Base-by-base conservation (phyloP, 2,329 filamentous ascomycete species). In the Diaporthe australafricana region DNA sequence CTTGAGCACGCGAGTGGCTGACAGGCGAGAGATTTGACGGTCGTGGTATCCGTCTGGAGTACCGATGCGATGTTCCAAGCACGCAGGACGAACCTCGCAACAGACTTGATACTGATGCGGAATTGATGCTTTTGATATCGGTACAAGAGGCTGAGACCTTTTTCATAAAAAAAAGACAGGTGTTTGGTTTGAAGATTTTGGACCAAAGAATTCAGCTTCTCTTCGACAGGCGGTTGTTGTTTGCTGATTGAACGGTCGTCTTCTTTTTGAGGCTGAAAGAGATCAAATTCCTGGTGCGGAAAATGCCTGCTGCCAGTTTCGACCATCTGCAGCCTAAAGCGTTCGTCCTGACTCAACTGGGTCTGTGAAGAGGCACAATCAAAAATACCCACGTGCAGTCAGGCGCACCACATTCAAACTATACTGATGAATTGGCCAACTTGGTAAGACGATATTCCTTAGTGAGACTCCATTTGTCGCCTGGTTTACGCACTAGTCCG, bases 331-430 rank as follows among this genome's bases (percentile, higher is more conserved):
- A 50, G 30, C 38, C 8, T 5, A 5, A 14, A 16, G 38, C 45
- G 25, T 12, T 38, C 60, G 60, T 42, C 30, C 45, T 50, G 30
- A 65, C 45, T 65, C 45, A 65, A 65, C 42, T 14, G 42, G 42
- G 5, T 47, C 40, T 25, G 7, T 17, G 20, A 48, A 42, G 32
- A 8, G 5, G 14, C 60, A 22, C 52, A 35, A 25, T n/a, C 9
- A 2, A 45, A 7, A 48, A 27, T n/a, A 25, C 42, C 20, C 30
- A 11, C 27, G 2, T 35, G 12, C 16, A 65, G 14, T 30, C 32
- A 32, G 53, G 45, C 40, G 14, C n/a, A 20, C 7, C 12, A 20
- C n/a, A 38, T 20, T 6, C 35, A 50, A 11, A 16, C 0, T n/a
- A 7, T 9, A 11, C 14, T 38, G 40, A 16, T 5, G 20, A 20